Percentiles rank a stretch among this genome's conserved stretches.
These are phyloP conservation scores for Tolypocladium capitatum DNA, from an alignment of 2,329 filamentous ascomycete genomes.

Conservation along the genomic window DNA sequence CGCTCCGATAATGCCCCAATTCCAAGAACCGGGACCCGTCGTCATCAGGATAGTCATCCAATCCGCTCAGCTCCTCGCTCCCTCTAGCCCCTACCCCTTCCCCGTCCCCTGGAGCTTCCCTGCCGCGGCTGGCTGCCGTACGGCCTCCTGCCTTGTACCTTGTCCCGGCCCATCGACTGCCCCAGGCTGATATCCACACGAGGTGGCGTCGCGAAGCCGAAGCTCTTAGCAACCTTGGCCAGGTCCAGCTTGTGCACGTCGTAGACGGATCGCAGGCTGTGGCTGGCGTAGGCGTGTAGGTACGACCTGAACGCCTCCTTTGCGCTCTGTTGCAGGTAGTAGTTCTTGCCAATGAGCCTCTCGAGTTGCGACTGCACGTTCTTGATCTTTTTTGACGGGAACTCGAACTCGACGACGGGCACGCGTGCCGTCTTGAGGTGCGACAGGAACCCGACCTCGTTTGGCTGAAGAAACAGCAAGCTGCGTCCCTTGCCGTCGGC, in stretches of 20 bases:
- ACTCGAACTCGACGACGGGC: slow-evolving; percentile 91
- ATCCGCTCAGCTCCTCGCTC: not conserved
- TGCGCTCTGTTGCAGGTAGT: slow-evolving; percentile 83
- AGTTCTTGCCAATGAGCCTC: slow-evolving; percentile 88
- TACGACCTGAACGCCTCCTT: slow-evolving; percentile 78
- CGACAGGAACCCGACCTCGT: slow-evolving; percentile 81
- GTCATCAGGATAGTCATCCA: not conserved
- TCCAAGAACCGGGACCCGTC: not conserved
- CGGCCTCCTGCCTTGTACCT: slow-evolving; percentile 48
- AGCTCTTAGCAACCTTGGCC: slow-evolving; percentile 70
- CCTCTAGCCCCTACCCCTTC: not conserved
- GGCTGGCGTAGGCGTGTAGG: slow-evolving; percentile 86
- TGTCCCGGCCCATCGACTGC: slow-evolving; percentile 62
- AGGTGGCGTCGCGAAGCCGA: slow-evolving; percentile 67
- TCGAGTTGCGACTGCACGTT: slow-evolving; percentile 86
- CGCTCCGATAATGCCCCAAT: not conserved
- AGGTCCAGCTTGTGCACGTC: slow-evolving; percentile 76
- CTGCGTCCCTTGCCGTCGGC: slow-evolving; percentile 72
- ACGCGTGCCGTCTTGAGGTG: slow-evolving; percentile 86
- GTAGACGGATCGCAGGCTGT: slow-evolving; percentile 43
- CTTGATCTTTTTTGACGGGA: slow-evolving; percentile 81
- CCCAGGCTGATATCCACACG: slow-evolving; percentile 75
- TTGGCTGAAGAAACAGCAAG: slow-evolving; percentile 85
- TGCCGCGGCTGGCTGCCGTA: slow-evolving; percentile 73
- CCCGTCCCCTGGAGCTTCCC: slow-evolving; percentile 11